Evolutionary conservation across 768 basidiomycete species (phyloP).

Genomic region (Mycena pura): DNA sequence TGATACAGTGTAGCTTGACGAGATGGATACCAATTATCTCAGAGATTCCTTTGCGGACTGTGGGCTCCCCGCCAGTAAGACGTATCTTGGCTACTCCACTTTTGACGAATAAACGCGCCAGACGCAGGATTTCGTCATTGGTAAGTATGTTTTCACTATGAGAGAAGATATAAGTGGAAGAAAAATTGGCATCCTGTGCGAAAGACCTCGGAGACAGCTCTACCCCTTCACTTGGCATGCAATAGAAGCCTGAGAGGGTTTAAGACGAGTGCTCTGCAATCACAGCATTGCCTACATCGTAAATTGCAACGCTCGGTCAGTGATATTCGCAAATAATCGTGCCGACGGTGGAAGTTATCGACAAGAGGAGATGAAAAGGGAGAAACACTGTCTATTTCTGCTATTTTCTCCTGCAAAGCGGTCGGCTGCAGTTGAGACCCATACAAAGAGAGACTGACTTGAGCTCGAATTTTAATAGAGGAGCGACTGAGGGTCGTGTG

Average conservation of each 20-base stretch:
- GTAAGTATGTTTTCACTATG: constrained; percentile 66
- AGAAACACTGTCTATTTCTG: constrained; percentile 60
- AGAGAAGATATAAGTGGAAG: neutral
- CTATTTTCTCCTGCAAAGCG: constrained; percentile 59
- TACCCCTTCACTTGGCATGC: constrained; percentile 86
- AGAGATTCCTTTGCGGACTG: constrained; percentile 75
- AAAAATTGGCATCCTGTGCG: neutral
- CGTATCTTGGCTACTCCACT: constrained; percentile 89
- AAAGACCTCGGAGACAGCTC: constrained; percentile 68
- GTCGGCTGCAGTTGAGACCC: neutral
- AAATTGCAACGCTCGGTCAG: constrained; percentile 89
- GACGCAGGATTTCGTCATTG: constrained; percentile 75
- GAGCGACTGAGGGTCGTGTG: neutral
- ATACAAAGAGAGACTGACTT: constrained; percentile 13
- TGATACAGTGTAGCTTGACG: neutral
- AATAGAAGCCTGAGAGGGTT: constrained; percentile 76
- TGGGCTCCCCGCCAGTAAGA: constrained; percentile 89
- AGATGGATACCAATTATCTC: constrained; percentile 68
- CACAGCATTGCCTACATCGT: constrained; percentile 58
- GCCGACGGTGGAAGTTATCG: constrained; percentile 72
- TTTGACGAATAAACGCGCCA: constrained; percentile 78
- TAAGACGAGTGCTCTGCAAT: constrained; percentile 10
- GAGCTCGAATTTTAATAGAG: constrained; percentile 21
- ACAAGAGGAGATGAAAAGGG: constrained; percentile 48
- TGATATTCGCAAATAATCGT: constrained; percentile 89